phyloP scores from a whole-genome alignment of 2,329 filamentous ascomycete genomes.

The Fusarium napiforme region DNA sequence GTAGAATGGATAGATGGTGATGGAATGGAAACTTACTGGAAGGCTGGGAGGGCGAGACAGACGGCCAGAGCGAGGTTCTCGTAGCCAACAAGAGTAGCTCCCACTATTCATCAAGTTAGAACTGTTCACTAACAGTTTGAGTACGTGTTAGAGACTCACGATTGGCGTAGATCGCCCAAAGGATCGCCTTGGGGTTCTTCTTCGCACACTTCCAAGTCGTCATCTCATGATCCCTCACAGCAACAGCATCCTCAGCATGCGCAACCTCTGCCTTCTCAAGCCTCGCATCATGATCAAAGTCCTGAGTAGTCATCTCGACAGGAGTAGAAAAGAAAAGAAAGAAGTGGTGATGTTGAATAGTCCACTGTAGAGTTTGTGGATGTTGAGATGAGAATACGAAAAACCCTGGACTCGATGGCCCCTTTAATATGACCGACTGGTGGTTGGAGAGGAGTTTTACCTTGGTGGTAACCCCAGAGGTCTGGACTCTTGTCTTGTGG shows the following conservation, averaged over 20 bases:
- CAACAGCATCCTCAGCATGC: not conserved
- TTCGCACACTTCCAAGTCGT: not conserved
- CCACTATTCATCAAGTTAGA: not conserved
- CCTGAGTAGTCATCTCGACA: not conserved
- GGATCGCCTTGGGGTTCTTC: constrained; percentile 7
- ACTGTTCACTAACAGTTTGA: too few relatives aligned
- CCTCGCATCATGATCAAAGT: not conserved
- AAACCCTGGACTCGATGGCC: not conserved
- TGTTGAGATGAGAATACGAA: not conserved
- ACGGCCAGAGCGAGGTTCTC: constrained; percentile 8
- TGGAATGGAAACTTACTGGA: not conserved
- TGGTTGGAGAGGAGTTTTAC: not conserved
- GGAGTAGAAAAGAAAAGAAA: not conserved
- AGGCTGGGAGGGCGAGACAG: constrained; percentile 6
- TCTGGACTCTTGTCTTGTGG: not conserved
- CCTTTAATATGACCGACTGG: not conserved
- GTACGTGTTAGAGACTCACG: not conserved
- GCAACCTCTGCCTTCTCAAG: constrained; percentile 1
- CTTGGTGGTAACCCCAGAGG: not conserved
- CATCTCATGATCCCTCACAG: not conserved
- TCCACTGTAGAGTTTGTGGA: not conserved
- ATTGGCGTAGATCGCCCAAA: constrained; percentile 3
- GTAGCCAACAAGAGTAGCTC: constrained; percentile 1
- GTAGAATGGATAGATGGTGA: accelerated
- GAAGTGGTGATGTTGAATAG: not conserved